Conservation (phyloP, 2,329 filamentous ascomycete genomes). For the Ustulina deusta region DNA sequence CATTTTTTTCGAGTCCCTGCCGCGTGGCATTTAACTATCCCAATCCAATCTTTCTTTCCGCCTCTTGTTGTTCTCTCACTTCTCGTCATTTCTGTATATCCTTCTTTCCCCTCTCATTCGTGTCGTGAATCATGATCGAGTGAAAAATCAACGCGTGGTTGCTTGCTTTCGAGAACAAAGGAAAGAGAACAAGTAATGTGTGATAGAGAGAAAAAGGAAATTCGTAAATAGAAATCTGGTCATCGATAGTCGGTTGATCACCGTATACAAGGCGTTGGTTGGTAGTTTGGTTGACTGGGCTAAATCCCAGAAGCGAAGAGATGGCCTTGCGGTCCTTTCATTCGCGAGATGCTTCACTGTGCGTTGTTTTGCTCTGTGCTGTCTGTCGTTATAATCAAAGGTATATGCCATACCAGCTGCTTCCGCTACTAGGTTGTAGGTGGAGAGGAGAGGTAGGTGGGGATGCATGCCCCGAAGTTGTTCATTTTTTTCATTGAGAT, state of each 20-base stretch:
- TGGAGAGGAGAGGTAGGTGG: slow-evolving; percentile 2
- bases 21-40: slow-evolving; percentile 34
- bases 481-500: neutral
- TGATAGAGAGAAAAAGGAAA: slow-evolving; percentile 17
- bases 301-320: slow-evolving; percentile 4
- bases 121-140: slow-evolving; percentile 40
- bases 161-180: slow-evolving; percentile 3
- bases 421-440: neutral
- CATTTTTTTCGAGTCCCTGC: slow-evolving; percentile 26
- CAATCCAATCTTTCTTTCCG: slow-evolving; percentile 6
- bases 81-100: slow-evolving; percentile 23
- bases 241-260: slow-evolving; percentile 4
- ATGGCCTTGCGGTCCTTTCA: slow-evolving; percentile 1
- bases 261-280: slow-evolving; percentile 1
- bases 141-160: slow-evolving; percentile 1
- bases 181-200: slow-evolving; percentile 44
- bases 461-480: too few relatives aligned
- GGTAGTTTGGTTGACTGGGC: neutral
- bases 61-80: neutral
- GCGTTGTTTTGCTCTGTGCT: slow-evolving; percentile 9
- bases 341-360: slow-evolving; percentile 5
- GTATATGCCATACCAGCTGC: slow-evolving; percentile 7
- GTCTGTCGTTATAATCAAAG: slow-evolving; percentile 6
- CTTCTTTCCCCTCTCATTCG: slow-evolving; percentile 18
- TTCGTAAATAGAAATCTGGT: neutral